phyloP scores from a whole-genome alignment of 768 basidiomycete genomes.

The Mycena rebaudengoi region DNA sequence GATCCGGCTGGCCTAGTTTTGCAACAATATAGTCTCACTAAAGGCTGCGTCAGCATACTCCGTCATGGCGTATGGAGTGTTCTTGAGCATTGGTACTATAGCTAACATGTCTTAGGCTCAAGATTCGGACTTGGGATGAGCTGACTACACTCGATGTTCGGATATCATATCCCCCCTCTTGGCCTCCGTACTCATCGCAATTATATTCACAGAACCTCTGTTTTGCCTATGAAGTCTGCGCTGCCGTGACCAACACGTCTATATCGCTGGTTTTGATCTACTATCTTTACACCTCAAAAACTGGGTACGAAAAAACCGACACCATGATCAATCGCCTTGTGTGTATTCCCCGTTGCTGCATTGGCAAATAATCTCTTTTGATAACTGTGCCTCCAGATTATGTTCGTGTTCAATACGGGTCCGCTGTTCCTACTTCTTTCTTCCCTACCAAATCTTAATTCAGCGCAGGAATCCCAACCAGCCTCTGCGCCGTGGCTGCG shows the following conservation, averaged over 20 bases:
- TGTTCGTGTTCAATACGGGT: not conserved
- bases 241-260: conserved; percentile 16
- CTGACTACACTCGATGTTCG: conserved; percentile 1
- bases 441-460: too few relatives aligned
- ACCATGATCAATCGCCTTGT: conserved; percentile 26
- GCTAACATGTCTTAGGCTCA: not conserved
- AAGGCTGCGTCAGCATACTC: not conserved
- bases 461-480: not conserved
- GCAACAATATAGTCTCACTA: not conserved
- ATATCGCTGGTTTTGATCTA: conserved; percentile 17
- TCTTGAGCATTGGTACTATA: not conserved
- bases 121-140: not conserved
- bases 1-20: not conserved
- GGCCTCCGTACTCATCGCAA: not conserved
- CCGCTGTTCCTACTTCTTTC: not conserved
- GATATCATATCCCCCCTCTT: not conserved
- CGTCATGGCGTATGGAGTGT: not conserved
- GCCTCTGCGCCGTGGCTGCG: not conserved
- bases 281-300: conserved; percentile 20
- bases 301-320: conserved; percentile 9
- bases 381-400: not conserved
- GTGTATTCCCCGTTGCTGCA: not conserved
- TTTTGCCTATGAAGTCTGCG: conserved; percentile 20
- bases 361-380: not conserved
- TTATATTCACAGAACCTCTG: conserved; percentile 14